These are phyloP conservation scores for Penicillium parvum DNA, from an alignment of 495 filamentous ascomycete genomes.

Conservation along the genomic window DNA sequence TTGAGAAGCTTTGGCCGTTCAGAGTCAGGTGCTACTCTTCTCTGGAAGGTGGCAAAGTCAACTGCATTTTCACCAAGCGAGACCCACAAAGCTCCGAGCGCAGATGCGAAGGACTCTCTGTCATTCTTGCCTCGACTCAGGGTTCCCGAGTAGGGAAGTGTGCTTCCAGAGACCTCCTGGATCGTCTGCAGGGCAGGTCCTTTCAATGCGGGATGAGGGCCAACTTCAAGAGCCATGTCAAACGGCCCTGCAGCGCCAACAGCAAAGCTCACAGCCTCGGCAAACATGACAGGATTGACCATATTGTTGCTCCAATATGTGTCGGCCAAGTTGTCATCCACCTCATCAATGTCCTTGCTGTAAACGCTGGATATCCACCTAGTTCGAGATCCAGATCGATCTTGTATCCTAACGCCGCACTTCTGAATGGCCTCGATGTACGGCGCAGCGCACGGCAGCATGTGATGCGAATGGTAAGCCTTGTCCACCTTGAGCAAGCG, in stretches of 20 bases:
- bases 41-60: slow-evolving; percentile 11
- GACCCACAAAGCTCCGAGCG: slow-evolving; percentile 49
- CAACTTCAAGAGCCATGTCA: slow-evolving; percentile 47
- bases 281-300: slow-evolving; percentile 52
- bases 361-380: slow-evolving; percentile 29
- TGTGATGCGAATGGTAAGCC: slow-evolving; percentile 37
- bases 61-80: slow-evolving; percentile 25
- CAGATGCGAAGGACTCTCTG: slow-evolving; percentile 37
- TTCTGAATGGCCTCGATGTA: slow-evolving; percentile 29
- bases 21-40: not conserved
- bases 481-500: slow-evolving; percentile 46
- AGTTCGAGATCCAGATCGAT: slow-evolving; percentile 4
- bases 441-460: slow-evolving; percentile 29
- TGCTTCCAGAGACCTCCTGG: slow-evolving; percentile 12
- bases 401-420: slow-evolving; percentile 11
- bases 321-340: slow-evolving; percentile 16
- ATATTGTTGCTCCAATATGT: slow-evolving; percentile 58
- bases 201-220: slow-evolving; percentile 53
- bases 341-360: slow-evolving; percentile 34
- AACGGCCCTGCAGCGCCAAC: slow-evolving; percentile 30
- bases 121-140: slow-evolving; percentile 36
- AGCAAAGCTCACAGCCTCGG: slow-evolving; percentile 44
- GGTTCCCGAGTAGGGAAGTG: slow-evolving; percentile 36
- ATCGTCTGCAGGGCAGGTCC: slow-evolving; percentile 43
- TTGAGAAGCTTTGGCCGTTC: slow-evolving; percentile 16